These are phyloP conservation scores for Microbotryomycetes sp. DNA, from an alignment of 1,284 basidiomycete genomes.

Conservation along the genomic window DNA sequence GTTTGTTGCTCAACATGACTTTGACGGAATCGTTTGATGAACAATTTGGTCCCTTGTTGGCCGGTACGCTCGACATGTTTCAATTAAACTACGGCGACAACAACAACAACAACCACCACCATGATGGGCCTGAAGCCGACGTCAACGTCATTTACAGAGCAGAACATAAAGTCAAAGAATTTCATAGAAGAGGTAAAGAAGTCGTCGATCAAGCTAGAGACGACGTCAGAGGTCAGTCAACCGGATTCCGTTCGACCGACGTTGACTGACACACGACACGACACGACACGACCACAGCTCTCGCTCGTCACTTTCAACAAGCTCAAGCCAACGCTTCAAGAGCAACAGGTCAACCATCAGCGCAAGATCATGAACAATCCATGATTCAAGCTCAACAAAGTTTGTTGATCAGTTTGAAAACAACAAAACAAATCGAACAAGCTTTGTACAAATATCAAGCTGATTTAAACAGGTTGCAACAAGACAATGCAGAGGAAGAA, in stretches of 20 bases:
- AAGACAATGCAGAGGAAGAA: conserved; percentile 30
- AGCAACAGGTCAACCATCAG: conserved; percentile 8
- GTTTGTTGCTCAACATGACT: background rate
- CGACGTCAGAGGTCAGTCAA: conserved; percentile 21
- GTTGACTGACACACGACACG: background rate
- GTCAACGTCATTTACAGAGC: conserved; percentile 19
- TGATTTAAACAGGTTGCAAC: conserved; percentile 21
- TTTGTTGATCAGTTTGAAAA: conserved; percentile 13
- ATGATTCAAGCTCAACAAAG: conserved; percentile 15
- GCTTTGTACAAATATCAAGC: conserved; percentile 18
- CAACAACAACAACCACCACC: conserved; percentile 2
- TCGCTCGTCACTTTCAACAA: conserved; percentile 21
- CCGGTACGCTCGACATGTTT: conserved; percentile 17
- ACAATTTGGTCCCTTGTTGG: conserved; percentile 18
- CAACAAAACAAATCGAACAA: conserved; percentile 29
- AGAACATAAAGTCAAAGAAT: conserved; percentile 16
- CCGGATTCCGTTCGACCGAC: background rate
- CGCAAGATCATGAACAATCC: conserved; percentile 19
- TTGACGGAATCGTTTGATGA: conserved; percentile 15
- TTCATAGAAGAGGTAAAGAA: conserved; percentile 5
- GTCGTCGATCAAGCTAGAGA: conserved; percentile 26
- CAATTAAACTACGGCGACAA: background rate
- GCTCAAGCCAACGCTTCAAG: conserved; percentile 6
- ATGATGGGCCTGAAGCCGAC: conserved; percentile 9
- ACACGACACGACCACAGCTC: conserved; percentile 11